Percentiles rank a stretch among this genome's conserved stretches.
Evolutionary conservation across 139 green algal species (phyloP).

Genomic region (Asterochloris erici): DNA sequence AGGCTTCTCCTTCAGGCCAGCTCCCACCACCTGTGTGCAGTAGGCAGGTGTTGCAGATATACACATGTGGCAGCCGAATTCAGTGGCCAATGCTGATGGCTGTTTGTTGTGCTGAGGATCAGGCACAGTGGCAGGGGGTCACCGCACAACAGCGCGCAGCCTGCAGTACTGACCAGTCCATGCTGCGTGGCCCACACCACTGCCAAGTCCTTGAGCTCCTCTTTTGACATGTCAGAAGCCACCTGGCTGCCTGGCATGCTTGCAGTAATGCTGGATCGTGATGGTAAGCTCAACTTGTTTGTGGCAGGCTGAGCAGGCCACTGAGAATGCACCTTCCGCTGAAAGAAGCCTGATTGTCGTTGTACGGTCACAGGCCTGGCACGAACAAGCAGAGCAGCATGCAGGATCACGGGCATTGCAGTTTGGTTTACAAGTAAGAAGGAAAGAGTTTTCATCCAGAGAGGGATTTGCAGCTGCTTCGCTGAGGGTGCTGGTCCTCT

Average conservation of each 20-base stretch:
- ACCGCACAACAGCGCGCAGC: neutral
- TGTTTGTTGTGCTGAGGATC: neutral
- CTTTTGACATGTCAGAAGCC: neutral
- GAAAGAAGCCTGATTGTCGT: neutral
- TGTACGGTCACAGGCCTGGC: neutral
- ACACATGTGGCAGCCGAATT: neutral
- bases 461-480: no score
- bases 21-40: constrained; percentile 39
- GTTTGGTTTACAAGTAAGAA: no score
- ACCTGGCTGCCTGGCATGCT: neutral
- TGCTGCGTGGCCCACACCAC: constrained; percentile 79
- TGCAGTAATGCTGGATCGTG: neutral
- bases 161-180: constrained; percentile 61
- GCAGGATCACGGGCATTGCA: neutral
- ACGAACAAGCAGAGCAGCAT: neutral
- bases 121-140: neutral
- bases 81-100: neutral
- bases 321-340: neutral
- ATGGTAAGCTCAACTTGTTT: neutral
- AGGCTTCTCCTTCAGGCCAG: constrained; percentile 16
- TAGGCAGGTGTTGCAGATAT: neutral
- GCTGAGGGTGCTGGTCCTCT: no score
- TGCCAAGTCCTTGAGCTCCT: constrained; percentile 27
- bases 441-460: no score
- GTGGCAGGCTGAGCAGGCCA: neutral